Evolutionary conservation across 2,329 filamentous ascomycete species (phyloP).

Genomic region (Metarhizium guizhouense): DNA sequence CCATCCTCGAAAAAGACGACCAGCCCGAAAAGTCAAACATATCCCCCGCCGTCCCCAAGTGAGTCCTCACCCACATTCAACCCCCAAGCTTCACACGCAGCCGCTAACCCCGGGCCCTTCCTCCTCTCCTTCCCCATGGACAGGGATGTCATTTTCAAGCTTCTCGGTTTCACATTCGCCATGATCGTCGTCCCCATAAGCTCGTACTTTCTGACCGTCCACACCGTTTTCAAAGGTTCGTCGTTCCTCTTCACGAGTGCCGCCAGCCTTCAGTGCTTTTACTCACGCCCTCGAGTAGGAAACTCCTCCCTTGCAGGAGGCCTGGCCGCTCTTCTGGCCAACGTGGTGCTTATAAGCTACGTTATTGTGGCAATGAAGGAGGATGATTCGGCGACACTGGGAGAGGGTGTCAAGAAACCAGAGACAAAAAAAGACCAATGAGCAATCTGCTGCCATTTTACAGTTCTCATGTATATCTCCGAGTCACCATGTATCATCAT

Average conservation of each 20-base stretch:
- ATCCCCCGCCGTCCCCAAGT: constrained; percentile 77
- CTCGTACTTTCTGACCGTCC: constrained; percentile 76
- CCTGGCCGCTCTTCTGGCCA: constrained; percentile 79
- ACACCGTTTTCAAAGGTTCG: constrained; percentile 68
- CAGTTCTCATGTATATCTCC: neutral
- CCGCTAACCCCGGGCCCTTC: neutral
- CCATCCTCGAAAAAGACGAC: constrained; percentile 53
- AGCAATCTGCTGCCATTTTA: constrained; percentile 1
- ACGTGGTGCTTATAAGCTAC: constrained; percentile 84
- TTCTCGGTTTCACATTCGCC: constrained; percentile 80
- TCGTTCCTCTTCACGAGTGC: constrained; percentile 3
- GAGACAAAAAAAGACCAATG: constrained; percentile 43
- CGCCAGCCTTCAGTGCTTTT: neutral
- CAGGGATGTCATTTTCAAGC: constrained; percentile 80
- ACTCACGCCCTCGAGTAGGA: constrained; percentile 41
- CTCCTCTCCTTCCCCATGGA: neutral
- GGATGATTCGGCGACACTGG: constrained; percentile 47
- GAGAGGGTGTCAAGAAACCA: constrained; percentile 29
- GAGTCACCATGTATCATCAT: neutral
- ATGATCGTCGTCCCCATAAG: constrained; percentile 85
- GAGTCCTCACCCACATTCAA: constrained; percentile 21
- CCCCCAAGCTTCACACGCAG: neutral
- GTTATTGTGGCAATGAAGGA: constrained; percentile 87
- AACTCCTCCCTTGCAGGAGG: constrained; percentile 84
- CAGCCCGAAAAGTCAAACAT: constrained; percentile 56